Evolutionary conservation across 1,284 basidiomycete species (phyloP).

Genomic region (Mycosarcoma maydis): DNA sequence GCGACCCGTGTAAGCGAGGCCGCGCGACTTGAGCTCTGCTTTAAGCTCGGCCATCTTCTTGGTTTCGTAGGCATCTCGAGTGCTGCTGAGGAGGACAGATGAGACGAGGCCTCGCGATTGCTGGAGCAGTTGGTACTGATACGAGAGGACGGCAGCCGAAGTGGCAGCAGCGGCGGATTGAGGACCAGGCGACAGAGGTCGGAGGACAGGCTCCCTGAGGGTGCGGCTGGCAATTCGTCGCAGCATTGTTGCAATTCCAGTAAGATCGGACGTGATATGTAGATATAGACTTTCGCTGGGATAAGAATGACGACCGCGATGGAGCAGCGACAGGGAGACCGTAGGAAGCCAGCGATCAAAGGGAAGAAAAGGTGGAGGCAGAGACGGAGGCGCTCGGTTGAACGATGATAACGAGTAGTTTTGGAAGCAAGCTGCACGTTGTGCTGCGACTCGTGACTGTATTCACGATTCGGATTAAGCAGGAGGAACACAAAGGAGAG

Average conservation of each 20-base stretch:
- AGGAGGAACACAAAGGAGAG: constrained; percentile 14
- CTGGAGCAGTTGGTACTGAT: constrained; percentile 48
- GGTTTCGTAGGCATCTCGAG: constrained; percentile 55
- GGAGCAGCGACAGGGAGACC: neutral
- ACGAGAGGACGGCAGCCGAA: constrained; percentile 41
- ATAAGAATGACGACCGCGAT: constrained; percentile 5
- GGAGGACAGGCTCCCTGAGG: constrained; percentile 34
- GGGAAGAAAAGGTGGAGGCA: neutral
- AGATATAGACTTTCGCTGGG: too few relatives aligned
- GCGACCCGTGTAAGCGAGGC: constrained; percentile 54
- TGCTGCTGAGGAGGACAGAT: constrained; percentile 57
- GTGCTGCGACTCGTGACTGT: neutral
- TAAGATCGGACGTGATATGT: neutral
- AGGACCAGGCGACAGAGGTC: constrained; percentile 34
- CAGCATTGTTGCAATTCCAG: constrained; percentile 27
- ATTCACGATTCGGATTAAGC: constrained; percentile 14
- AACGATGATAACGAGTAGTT: neutral
- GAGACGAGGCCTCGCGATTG: constrained; percentile 54
- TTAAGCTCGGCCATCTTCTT: constrained; percentile 56
- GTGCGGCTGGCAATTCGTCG: constrained; percentile 49
- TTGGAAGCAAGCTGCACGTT: neutral
- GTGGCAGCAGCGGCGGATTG: constrained; percentile 31
- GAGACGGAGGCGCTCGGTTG: constrained; percentile 1
- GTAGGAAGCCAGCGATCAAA: neutral
- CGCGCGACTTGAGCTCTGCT: constrained; percentile 55